phyloP scores from a whole-genome alignment of 2,329 filamentous ascomycete genomes.

The Fusarium gaditjirri region DNA sequence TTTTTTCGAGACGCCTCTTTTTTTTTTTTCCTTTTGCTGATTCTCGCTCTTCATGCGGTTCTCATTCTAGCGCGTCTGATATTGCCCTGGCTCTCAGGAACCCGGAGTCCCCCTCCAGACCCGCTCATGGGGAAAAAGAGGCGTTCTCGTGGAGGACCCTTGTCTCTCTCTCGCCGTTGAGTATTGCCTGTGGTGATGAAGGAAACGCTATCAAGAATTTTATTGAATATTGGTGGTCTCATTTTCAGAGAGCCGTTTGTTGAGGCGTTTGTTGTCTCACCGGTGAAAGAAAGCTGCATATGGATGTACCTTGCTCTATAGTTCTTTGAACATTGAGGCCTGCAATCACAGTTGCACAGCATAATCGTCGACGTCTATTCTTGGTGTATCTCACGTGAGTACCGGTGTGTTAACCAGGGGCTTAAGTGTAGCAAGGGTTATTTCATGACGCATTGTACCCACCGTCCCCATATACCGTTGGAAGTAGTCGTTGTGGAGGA shows the following conservation, averaged over 20 bases:
- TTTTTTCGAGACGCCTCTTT: slow-evolving; percentile 4
- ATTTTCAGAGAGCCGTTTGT: not conserved
- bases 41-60: slow-evolving; percentile 10
- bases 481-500: slow-evolving; percentile 5
- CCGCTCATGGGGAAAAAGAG: slow-evolving; percentile 13
- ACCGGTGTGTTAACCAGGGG: not conserved
- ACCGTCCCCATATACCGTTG: slow-evolving; percentile 17
- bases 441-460: slow-evolving; percentile 6
- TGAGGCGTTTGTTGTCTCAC: slow-evolving; percentile 12
- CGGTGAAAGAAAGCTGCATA: not conserved
- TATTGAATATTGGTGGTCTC: not conserved
- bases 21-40: not conserved
- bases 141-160: not conserved
- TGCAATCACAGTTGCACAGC: not conserved
- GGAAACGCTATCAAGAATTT: not conserved
- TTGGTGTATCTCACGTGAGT: slow-evolving; percentile 2
- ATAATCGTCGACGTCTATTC: not conserved
- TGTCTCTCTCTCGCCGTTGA: slow-evolving; percentile 5
- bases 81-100: slow-evolving; percentile 22
- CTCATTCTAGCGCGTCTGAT: slow-evolving; percentile 27
- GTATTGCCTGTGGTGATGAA: not conserved
- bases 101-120: slow-evolving; percentile 16
- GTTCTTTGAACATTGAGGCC: not conserved
- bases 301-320: not conserved
- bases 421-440: not conserved